Evolutionary conservation across 306 rosid genomes (phyloP).

Genomic region (Pterocarpus macrocarpus): DNA sequence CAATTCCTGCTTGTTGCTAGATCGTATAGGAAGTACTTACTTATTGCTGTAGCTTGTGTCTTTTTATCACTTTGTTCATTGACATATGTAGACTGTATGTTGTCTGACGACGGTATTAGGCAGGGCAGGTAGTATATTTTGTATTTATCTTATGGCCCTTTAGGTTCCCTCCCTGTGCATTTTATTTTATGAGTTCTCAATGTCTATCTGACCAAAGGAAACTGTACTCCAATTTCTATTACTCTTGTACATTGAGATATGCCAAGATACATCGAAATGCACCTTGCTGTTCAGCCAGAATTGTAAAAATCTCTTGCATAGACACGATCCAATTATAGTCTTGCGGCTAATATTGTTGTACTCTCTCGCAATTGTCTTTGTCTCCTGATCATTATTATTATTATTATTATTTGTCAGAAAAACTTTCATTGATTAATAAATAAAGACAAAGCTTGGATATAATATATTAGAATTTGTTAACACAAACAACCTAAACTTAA

Average conservation of each 20-base stretch:
- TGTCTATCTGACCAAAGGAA: constrained; percentile 50
- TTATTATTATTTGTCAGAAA: no score
- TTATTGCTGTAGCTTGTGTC: constrained; percentile 35
- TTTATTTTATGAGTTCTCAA: constrained; percentile 36
- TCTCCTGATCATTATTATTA: no score
- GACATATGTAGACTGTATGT: constrained; percentile 55
- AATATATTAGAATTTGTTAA: no score
- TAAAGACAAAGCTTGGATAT: no score
- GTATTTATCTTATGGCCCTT: constrained; percentile 52
- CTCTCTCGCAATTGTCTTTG: not conserved
- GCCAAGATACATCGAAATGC: constrained; percentile 45
- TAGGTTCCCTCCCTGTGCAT: constrained; percentile 43
- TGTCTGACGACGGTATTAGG: constrained; percentile 41
- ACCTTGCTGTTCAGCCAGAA: constrained; percentile 8
- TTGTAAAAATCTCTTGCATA: constrained; percentile 12
- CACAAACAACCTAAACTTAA: no score
- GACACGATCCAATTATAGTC: not conserved
- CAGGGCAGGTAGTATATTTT: constrained; percentile 43
- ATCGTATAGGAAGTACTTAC: constrained; percentile 48
- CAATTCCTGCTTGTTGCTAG: constrained; percentile 51
- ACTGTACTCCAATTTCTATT: constrained; percentile 38
- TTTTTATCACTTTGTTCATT: constrained; percentile 34
- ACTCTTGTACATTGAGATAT: constrained; percentile 59
- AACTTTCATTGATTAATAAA: no score
- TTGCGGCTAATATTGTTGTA: not conserved